phyloP scores from a whole-genome alignment of 192 early-diverging fungal genomes.

The Lunasporangiospora selenospora region DNA sequence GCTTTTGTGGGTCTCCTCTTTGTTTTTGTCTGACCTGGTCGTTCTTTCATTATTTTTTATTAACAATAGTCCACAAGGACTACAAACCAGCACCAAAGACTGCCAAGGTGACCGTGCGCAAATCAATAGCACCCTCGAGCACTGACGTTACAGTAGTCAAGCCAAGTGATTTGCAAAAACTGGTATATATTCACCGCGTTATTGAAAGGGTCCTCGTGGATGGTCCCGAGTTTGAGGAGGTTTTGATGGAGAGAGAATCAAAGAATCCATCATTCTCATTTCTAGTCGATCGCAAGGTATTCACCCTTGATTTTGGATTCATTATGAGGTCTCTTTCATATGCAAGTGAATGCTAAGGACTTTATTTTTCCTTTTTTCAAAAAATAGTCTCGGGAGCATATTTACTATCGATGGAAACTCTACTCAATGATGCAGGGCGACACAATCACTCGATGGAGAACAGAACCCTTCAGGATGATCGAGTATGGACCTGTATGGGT shows the following conservation, averaged over 20 bases:
- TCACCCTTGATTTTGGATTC: no score
- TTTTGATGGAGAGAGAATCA: constrained; percentile 52
- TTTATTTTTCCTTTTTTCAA: constrained; percentile 1
- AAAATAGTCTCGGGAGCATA: constrained; percentile 71
- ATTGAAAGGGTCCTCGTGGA: constrained; percentile 79
- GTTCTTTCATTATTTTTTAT: not conserved
- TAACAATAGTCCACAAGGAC: constrained; percentile 26
- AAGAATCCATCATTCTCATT: constrained; percentile 76
- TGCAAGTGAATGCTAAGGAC: not conserved
- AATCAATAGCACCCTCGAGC: constrained; percentile 45
- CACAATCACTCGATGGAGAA: constrained; percentile 70
- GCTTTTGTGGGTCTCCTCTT: not conserved
- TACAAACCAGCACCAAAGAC: constrained; percentile 25
- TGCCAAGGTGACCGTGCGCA: constrained; percentile 23
- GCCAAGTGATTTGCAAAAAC: constrained; percentile 61
- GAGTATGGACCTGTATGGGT: constrained; percentile 84
- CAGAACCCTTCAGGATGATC: constrained; percentile 87
- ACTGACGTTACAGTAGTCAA: constrained; percentile 71
- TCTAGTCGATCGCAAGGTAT: constrained; percentile 73
- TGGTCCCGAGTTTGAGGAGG: constrained; percentile 75
- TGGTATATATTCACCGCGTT: constrained; percentile 82
- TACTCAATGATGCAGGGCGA: constrained; percentile 91
- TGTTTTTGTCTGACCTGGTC: constrained; percentile 44
- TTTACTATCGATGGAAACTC: constrained; percentile 93
- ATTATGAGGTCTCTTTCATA: not conserved